Evolutionary conservation across 1,284 basidiomycete genomes (phyloP), one percentile per base, ranked within the genome.

Genomic region (Ceratobasidium sp.): DNA sequence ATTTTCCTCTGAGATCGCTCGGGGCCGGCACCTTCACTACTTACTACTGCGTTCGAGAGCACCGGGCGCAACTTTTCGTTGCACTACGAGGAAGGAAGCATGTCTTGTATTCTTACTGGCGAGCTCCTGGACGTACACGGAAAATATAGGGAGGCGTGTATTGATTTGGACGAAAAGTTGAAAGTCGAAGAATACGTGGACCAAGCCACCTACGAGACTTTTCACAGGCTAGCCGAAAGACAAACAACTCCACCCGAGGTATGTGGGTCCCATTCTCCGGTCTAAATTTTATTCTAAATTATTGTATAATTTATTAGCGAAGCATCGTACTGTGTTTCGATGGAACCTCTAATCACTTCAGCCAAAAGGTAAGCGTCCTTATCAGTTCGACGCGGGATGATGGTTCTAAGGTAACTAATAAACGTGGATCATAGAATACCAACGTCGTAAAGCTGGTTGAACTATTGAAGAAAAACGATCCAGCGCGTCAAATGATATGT

Each of bases 281-380:
- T 57, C 11, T 41, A 41, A 11, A 11, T 5, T 48, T 53, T 24
- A 53, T 19, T 45, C 5, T 27, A 44, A 64, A 22, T 29, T 50
- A 3, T 6, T 41, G 3, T 22, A 27, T 57, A 19, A 17, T 50
- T 8, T 48, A 3, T 27, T 69, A 69, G 66, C 66, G 66, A 1
- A 75, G 66, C 0, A 56, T 78, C 4, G 65, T 78, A 17, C 50
- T 78, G 29, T 78, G 77, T 50, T 78, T 78, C 47, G 77, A 78
- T 27, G 77, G 77, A 6, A 78, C 77, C 22, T 62, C 60, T 31
- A 74, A 77, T 47, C 60, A 75, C 2, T 78, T 76, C 27, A 72
- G 69, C 22, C 33, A 59, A 44, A 72, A 72, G 47, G 69, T 36
- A 24, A 51, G 69, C 36, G 15, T n/a, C n/a, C 27, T 65, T 56